Evolutionary conservation across 1,284 basidiomycete genomes (phyloP).

Genomic region (Malassezia nana): DNA sequence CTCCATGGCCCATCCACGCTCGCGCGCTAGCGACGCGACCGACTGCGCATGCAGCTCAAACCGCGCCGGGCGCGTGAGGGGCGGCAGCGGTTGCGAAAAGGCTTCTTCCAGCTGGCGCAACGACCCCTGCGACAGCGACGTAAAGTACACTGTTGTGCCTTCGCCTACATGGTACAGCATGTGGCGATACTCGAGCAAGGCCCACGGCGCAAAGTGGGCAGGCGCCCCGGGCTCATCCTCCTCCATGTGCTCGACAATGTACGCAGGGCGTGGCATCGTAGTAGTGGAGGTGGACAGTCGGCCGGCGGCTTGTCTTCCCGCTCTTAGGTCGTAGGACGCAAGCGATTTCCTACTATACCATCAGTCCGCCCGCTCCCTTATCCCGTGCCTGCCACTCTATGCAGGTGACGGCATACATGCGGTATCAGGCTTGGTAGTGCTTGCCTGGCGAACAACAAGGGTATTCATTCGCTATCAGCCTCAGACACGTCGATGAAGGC

Average conservation of each 20-base stretch:
- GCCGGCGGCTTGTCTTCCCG: not conserved
- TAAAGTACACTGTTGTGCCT: conserved; percentile 64
- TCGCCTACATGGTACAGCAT: conserved; percentile 70
- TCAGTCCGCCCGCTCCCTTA: conserved; percentile 19
- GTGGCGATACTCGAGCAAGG: conserved; percentile 56
- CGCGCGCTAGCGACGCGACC: conserved; percentile 60
- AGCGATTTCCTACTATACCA: no score
- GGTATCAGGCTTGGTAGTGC: conserved; percentile 20
- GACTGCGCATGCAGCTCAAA: conserved; percentile 58
- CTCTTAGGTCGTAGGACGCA: no score
- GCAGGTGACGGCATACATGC: conserved; percentile 15
- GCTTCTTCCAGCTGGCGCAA: conserved; percentile 55
- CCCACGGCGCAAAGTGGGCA: conserved; percentile 39
- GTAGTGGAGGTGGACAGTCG: conserved; percentile 1
- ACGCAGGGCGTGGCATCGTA: conserved; percentile 27
- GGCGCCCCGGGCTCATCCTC: conserved; percentile 42
- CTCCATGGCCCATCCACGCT: conserved; percentile 53
- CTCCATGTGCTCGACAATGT: conserved; percentile 48
- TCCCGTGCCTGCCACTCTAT: conserved; percentile 14
- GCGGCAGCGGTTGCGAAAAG: conserved; percentile 39
- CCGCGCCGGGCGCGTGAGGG: conserved; percentile 48
- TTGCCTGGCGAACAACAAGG: conserved; percentile 17
- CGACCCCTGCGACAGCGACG: conserved; percentile 66
- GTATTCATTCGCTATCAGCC: conserved; percentile 23
- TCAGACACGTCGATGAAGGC: conserved; percentile 20